Evolutionary conservation across 768 basidiomycete genomes (phyloP), one percentile per base, ranked within the genome.

Genomic region (Collybia nuda): DNA sequence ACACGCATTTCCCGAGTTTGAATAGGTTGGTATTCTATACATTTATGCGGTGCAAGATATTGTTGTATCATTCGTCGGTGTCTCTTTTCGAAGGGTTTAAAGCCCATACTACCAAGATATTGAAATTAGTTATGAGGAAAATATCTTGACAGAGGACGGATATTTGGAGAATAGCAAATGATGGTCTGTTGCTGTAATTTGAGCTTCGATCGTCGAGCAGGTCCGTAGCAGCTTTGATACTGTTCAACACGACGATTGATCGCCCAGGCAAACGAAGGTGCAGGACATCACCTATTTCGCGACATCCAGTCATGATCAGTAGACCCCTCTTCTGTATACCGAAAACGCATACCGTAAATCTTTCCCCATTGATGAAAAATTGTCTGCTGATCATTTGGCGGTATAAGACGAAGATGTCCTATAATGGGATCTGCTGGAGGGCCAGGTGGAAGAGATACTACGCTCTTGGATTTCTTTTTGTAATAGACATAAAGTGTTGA

Each of bases 201-300:
- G 49, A 4, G 8, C 65, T 56, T 28, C 67, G 55, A 43, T 62
- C 67, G 2, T 68, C 70, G 6, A 73, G 57, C 2, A 73, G 37
- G 5, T 57, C 65, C 0, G 54, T 32, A 14, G 32, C 32, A 11
- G 32, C 32, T 14, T 32, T 4, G 2, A 14, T 11, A 11, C 32
- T 32, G 39, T 47, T 52, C 7, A 52, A 23, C 3, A 52, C 50
- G 11, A 52, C 28, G 22, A 52, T 22, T 4, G 44, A 18, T 14
- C 38, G 19, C 4, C 18, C 21, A 5, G 37, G 29, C 12, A 45
- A 23, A 5, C 44, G 18, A 11, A 52, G 50, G 32, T 52, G 38
- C 9, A 46, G 23, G 12, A 52, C 44, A 44, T 40, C 44, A 7
- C 50, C 50, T 24, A 9, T n/a, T n/a, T n/a, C n/a, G n/a, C n/a